A percentile compares a stretch with the other conserved stretches of the same genome.
Evolutionary conservation across 164 flowering plant species (phyloP).

Genomic region (Magnolia officinalis): DNA sequence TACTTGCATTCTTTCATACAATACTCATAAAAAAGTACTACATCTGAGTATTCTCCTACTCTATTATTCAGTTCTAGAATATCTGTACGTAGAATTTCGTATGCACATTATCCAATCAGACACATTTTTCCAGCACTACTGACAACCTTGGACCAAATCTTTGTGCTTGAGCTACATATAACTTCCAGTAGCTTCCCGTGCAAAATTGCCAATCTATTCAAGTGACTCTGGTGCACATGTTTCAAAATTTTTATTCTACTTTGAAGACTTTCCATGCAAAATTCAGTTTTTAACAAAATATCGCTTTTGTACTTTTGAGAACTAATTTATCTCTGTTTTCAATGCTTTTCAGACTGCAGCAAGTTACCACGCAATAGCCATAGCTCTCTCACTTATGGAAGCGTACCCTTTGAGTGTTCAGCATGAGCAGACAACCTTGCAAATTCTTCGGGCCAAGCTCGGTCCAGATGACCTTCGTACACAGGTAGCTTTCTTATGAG

Average conservation of each 20-base stretch:
- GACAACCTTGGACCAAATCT: neutral
- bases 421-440: slow-evolving; percentile 97
- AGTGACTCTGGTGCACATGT: neutral
- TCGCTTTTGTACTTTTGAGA: neutral
- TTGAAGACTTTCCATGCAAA: neutral
- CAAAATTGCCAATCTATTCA: too few species aligned
- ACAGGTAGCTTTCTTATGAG: slow-evolving; percentile 20
- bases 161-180: neutral
- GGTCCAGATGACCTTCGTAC: slow-evolving; percentile 42
- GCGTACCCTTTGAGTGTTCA: slow-evolving; percentile 98
- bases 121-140: neutral
- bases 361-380: slow-evolving; percentile 99
- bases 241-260: neutral
- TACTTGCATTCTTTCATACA: neutral
- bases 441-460: slow-evolving; percentile 84
- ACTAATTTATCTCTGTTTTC: slow-evolving; percentile 11
- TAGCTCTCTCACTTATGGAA: slow-evolving; percentile 99
- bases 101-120: neutral
- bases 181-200: neutral
- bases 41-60: neutral
- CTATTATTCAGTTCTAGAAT: neutral
- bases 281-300: neutral
- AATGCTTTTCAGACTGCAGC: slow-evolving; percentile 82
- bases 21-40: neutral
- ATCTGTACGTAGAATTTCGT: neutral